Evolutionary conservation across 2,329 filamentous ascomycete genomes (phyloP), one percentile per base, ranked within the genome.

Genomic region (Cylindrodendrum hubeiense): DNA sequence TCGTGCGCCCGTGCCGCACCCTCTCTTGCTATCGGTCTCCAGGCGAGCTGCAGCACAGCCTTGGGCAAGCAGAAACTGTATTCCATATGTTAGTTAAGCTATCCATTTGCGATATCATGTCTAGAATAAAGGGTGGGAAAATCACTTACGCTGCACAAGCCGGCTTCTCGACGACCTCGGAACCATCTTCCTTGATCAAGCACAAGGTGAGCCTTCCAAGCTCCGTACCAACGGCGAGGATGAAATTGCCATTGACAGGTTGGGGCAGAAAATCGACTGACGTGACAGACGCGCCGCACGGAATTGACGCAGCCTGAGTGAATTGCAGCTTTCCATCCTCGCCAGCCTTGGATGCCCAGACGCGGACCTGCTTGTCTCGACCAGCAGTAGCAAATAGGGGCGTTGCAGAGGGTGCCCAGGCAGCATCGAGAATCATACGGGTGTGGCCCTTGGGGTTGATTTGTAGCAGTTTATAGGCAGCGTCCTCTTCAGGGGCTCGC

Each of bases 401-500:
- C 3, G 28, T 86, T 78, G 74, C 69, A 78, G 85, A 28, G 1
- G 91, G 91, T 1, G 91, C 90, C 95, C 96, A 99, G 3, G 93
- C 89, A 1, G 90, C 92, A 76, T 94, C 94, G 15, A 98, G 85
- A 49, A 99, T 95, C 94, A 99, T 98, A 64, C 96, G 86, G 4
- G 92, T 86, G 78, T 99, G 96, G 0, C 93, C 95, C 80, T 97
- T 98, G 2, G 89, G 87, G 73, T 97, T 94, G 3, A 87, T 83
- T 66, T 90, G 83, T 41, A 88, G 78, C 3, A 91, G 82, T 24
- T 78, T 80, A 74, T 92, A 98, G 15, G 75, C 75, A 30, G 72
- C 72, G 2, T 77, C 75, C 12, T 69, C 73, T 34, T 71, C 76
- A 6, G 75, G 76, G 34, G 80, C 80, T 41, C 89, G 84, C 72